Conservation (phyloP, 805 yeast species). For the Candida fluviatilis region DNA sequence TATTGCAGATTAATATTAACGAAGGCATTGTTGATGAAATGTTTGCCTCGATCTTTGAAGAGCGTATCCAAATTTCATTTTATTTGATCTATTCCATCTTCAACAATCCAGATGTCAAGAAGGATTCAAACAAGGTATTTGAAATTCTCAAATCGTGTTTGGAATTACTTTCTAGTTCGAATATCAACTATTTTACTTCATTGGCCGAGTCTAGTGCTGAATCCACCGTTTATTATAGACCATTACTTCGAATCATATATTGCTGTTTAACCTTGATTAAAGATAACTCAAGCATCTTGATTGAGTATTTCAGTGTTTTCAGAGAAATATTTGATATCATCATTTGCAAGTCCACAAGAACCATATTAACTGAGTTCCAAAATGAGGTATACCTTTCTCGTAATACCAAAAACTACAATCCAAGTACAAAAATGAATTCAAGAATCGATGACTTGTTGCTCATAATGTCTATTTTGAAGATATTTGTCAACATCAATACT, state of each 20-base stretch:
- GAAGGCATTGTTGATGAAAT: conserved; percentile 49
- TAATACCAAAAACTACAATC: conserved; percentile 27
- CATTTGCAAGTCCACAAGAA: conserved; percentile 61
- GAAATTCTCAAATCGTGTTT: conserved; percentile 41
- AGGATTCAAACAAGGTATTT: conserved; percentile 32
- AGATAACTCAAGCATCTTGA: conserved; percentile 34
- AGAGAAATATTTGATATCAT: conserved; percentile 57
- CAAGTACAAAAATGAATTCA: conserved; percentile 35
- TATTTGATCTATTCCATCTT: conserved; percentile 43
- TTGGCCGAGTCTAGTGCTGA: conserved; percentile 28
- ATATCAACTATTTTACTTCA: conserved; percentile 44
- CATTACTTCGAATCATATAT: conserved; percentile 56
- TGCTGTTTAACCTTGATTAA: conserved; percentile 44
- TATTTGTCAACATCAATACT: conserved; percentile 47
- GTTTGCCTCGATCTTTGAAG: conserved; percentile 51
- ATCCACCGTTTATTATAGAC: conserved; percentile 43
- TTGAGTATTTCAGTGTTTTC: conserved; percentile 48
- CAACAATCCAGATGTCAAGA: conserved; percentile 20
- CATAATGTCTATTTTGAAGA: conserved; percentile 60
- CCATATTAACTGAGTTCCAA: conserved; percentile 55
- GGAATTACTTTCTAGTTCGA: conserved; percentile 44
- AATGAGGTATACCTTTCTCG: conserved; percentile 46
- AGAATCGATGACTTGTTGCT: conserved; percentile 63
- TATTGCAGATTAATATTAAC: conserved; percentile 48
- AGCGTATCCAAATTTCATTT: conserved; percentile 65